Conservation (phyloP, 2,329 filamentous ascomycete species). For the Colletotrichum godetiae region DNA sequence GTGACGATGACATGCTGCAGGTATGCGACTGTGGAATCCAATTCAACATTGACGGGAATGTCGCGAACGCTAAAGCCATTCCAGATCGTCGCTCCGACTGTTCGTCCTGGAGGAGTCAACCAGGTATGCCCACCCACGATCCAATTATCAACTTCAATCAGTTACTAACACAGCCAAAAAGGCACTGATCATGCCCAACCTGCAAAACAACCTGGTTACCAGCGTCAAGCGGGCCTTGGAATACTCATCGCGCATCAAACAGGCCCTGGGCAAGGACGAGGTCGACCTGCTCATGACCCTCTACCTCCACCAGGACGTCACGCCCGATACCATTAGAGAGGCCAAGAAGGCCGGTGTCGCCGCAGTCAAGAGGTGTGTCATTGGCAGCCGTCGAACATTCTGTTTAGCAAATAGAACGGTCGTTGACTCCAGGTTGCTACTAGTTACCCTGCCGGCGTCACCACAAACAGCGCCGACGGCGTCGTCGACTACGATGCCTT, state of each 20-base stretch:
- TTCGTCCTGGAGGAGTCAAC: constrained; percentile 72
- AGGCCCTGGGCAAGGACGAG: constrained; percentile 55
- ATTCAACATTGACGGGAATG: too few species aligned
- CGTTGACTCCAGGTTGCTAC: background rate
- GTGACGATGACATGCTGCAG: constrained; percentile 73
- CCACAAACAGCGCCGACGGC: constrained; percentile 75
- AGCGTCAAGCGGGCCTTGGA: constrained; percentile 72
- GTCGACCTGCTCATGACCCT: constrained; percentile 79
- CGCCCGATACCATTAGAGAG: constrained; percentile 76
- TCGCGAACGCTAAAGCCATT: background rate
- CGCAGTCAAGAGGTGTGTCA: constrained; percentile 67
- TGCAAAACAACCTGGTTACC: constrained; percentile 70
- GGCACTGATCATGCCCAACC: constrained; percentile 65
- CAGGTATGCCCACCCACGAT: constrained; percentile 39
- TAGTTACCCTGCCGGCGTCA: constrained; percentile 58
- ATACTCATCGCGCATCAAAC: constrained; percentile 71
- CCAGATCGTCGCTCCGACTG: constrained; percentile 57
- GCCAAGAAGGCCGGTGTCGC: constrained; percentile 78
- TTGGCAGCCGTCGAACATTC: too few species aligned
- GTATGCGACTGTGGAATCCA: background rate
- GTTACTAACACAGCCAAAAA: background rate
- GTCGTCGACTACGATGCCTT: constrained; percentile 78
- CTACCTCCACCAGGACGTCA: constrained; percentile 73
- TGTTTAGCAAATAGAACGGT: background rate
- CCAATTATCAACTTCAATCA: background rate